Conservation (phyloP, 2,329 filamentous ascomycete species). For the Fusarium continuum region DNA sequence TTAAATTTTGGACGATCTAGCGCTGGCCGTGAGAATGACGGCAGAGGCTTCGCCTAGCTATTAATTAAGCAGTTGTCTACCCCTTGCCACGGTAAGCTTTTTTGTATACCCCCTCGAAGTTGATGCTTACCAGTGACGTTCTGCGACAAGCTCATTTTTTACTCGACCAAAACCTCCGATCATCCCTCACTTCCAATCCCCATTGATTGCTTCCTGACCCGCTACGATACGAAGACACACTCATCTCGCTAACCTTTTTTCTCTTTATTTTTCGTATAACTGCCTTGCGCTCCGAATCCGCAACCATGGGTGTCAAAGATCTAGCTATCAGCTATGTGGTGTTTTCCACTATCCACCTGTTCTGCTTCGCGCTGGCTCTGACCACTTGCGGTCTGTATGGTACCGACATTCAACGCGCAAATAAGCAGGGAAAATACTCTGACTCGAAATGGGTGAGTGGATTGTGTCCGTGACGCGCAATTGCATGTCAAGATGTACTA, state of each 20-base stretch:
- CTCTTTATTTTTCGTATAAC: background rate
- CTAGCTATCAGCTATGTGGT: conserved; percentile 59
- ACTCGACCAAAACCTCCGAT: background rate
- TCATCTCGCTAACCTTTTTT: conserved; percentile 3
- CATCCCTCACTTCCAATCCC: background rate
- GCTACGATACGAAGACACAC: conserved; percentile 5
- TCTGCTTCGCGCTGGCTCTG: conserved; percentile 80
- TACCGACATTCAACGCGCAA: conserved; percentile 67
- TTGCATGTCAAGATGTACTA: background rate
- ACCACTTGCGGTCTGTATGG: conserved; percentile 83
- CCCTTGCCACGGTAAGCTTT: background rate
- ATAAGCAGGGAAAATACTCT: conserved; percentile 58
- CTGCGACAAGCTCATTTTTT: background rate
- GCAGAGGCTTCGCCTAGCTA: conserved; percentile 28
- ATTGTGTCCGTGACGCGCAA: background rate
- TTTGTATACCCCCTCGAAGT: background rate
- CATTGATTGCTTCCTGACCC: background rate
- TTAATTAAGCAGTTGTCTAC: conserved; percentile 17
- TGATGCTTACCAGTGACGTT: conserved; percentile 10
- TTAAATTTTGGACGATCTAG: conserved; percentile 4
- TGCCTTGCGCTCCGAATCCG: background rate
- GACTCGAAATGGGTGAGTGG: conserved; percentile 75
- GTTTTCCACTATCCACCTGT: conserved; percentile 73
- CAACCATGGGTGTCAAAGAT: conserved; percentile 56
- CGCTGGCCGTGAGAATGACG: conserved; percentile 22